Base-by-base conservation (phyloP, 306 rosid species). In the Ammopiptanthus mongolicus region DNA sequence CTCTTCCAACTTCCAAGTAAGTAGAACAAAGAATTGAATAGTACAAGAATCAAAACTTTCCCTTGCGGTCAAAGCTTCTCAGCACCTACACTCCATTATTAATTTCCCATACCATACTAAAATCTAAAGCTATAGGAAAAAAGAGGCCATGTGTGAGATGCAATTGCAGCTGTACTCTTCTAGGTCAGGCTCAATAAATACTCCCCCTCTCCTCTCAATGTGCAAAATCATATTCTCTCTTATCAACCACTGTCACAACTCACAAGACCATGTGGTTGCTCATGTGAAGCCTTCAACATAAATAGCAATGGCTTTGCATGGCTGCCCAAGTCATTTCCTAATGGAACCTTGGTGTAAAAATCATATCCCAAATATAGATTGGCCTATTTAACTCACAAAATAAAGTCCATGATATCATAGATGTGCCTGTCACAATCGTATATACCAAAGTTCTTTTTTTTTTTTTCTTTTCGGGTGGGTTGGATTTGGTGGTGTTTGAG, bases 141-240 rank as follows among this genome's bases (percentile, higher is more conserved):
- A 68, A 77, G 84, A 76, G 71, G 36, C 68, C 88, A 87, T 82
- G 89, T 76, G 88, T 75, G 80, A 36, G 82, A 77, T 76, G 81
- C 59, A 65, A 73, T 66, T 74, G 37, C 65, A 73, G 53, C 81
- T 74, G 78, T 78, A 64, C 81, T 61, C 71, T 75, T 65, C 59
- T 67, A 56, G 85, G 83, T 61, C 80, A 83, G 83, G 59, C 65
- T 79, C 80, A 81, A 85, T 91, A 87, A 87, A 86, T 91, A 77
- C 69, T 47, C 67, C 42, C 47, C 51, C 65, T n/a, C 14, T 55
- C 69, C 42, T 69, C 70, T 73, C 53, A 44, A 37, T 55, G 62
- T 74, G 64, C 51, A 58, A 58, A 67, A 73, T 76, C 69, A 39
- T 46, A 48, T 72, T 77, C 77, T 80, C 82, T 75, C 22, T 63